A percentile compares a stretch with the other conserved stretches of the same genome.
Evolutionary conservation across 108 stramenopile genomes (phyloP).

Genomic region (Fragilaria crotonensis): DNA sequence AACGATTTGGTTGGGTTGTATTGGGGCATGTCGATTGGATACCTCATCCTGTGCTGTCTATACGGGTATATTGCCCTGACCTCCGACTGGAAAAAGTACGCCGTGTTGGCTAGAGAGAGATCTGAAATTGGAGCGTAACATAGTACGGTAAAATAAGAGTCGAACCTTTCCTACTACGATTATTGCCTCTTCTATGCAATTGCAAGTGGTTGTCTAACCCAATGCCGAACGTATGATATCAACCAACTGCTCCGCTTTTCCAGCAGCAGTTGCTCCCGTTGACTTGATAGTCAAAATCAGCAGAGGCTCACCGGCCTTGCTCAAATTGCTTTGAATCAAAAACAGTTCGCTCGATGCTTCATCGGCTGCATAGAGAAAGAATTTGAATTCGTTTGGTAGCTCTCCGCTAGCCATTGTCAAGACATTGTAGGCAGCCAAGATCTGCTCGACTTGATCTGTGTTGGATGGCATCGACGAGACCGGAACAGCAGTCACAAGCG

Average conservation of each 20-base stretch:
- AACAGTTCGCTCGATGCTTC: slow-evolving; percentile 35
- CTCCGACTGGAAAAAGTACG: slow-evolving; percentile 52
- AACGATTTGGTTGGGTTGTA: slow-evolving; percentile 65
- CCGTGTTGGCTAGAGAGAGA: slow-evolving; percentile 28
- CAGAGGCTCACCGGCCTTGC: slow-evolving; percentile 33
- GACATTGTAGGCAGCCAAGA: slow-evolving; percentile 37
- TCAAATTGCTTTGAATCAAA: slow-evolving; percentile 65
- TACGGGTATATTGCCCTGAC: slow-evolving; percentile 21
- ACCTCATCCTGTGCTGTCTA: slow-evolving; percentile 23
- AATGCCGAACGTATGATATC: slow-evolving; percentile 2
- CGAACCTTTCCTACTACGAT: background rate
- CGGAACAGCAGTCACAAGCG: slow-evolving; percentile 47
- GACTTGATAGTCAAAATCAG: slow-evolving; percentile 63
- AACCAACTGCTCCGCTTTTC: background rate
- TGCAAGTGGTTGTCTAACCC: background rate
- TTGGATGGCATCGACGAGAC: slow-evolving; percentile 33
- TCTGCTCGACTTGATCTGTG: slow-evolving; percentile 57
- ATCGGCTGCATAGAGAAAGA: slow-evolving; percentile 83
- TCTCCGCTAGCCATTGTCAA: slow-evolving; percentile 92
- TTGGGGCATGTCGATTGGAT: slow-evolving; percentile 58
- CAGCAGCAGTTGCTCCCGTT: slow-evolving; percentile 8
- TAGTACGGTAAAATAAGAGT: slow-evolving; percentile 3
- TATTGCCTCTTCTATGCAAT: background rate
- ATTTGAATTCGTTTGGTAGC: slow-evolving; percentile 77
- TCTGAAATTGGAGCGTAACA: slow-evolving; percentile 27